phyloP scores from a whole-genome alignment of 2,329 filamentous ascomycete genomes.

The Colletotrichum sublineola region DNA sequence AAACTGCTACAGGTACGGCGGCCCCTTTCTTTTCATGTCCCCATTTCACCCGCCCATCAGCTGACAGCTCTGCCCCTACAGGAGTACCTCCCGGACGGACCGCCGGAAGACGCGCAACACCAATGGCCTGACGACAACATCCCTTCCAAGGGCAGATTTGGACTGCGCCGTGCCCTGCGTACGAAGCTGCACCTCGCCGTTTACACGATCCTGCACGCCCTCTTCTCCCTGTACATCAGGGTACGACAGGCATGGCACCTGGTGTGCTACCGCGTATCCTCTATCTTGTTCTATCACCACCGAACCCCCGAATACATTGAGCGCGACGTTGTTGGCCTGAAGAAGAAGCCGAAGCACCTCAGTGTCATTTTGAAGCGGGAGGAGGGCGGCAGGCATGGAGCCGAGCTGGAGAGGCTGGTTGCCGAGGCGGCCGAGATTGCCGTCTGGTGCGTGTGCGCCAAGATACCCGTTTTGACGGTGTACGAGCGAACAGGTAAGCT shows the following conservation, averaged over 20 bases:
- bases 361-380: slow-evolving; percentile 87
- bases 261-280: slow-evolving; percentile 81
- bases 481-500: slow-evolving; percentile 89
- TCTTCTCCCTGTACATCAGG: slow-evolving; percentile 92
- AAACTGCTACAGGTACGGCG: slow-evolving; percentile 52
- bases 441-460: slow-evolving; percentile 92
- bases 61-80: slow-evolving; percentile 38
- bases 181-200: slow-evolving; percentile 75
- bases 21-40: not conserved
- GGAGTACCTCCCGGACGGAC: slow-evolving; percentile 47
- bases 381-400: slow-evolving; percentile 75
- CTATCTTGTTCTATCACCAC: slow-evolving; percentile 94
- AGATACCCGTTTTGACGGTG: slow-evolving; percentile 87
- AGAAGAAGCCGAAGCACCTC: slow-evolving; percentile 84
- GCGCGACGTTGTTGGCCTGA: slow-evolving; percentile 83
- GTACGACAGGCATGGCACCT: slow-evolving; percentile 84
- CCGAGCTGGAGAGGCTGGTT: slow-evolving; percentile 85
- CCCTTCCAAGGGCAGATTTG: slow-evolving; percentile 60
- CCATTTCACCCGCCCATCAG: not conserved
- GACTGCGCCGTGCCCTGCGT: slow-evolving; percentile 72
- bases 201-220: slow-evolving; percentile 78
- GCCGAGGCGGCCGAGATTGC: slow-evolving; percentile 93
- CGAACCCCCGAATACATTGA: slow-evolving; percentile 93
- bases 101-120: slow-evolving; percentile 14
- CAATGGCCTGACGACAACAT: slow-evolving; percentile 43